Conservation (phyloP, 164 flowering plant genomes). For the Vitis rupestris region DNA sequence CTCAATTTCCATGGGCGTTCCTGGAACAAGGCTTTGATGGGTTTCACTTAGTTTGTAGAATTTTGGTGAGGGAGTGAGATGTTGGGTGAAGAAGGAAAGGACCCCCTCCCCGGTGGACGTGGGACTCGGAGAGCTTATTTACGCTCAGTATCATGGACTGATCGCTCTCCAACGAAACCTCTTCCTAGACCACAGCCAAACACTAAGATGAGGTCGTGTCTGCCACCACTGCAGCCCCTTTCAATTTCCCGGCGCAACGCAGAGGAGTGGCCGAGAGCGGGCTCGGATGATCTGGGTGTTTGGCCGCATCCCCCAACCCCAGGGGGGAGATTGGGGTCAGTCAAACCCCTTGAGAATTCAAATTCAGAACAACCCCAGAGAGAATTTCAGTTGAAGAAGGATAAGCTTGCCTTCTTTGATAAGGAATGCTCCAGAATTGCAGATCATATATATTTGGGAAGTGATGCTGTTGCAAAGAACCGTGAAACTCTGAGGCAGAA, state of each 20-base stretch:
- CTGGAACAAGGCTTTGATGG: conserved; percentile 33
- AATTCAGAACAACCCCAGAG: conserved; percentile 23
- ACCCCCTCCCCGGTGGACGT: conserved; percentile 20
- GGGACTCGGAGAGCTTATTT: conserved; percentile 39
- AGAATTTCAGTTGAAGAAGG: conserved; percentile 58
- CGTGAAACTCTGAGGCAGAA: conserved; percentile 57
- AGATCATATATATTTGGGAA: conserved; percentile 77
- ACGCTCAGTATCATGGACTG: conserved; percentile 77
- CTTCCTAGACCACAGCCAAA: conserved; percentile 33
- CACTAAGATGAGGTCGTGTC: conserved; percentile 41
- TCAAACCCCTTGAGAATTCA: conserved; percentile 13
- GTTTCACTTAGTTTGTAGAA: conserved; percentile 17
- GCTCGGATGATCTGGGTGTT: conserved; percentile 75
- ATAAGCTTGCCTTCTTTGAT: conserved; percentile 75
- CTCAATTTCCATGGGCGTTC: conserved; percentile 28
- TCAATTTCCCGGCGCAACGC: conserved; percentile 42
- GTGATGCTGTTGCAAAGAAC: conserved; percentile 76
- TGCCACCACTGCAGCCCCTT: conserved; percentile 75
- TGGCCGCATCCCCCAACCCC: conserved; percentile 71
- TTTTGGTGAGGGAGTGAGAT: conserved; percentile 23
- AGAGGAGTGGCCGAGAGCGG: conserved; percentile 78
- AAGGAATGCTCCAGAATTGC: conserved; percentile 80
- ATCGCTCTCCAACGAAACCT: conserved; percentile 49
- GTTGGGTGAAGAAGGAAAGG: conserved; percentile 42
- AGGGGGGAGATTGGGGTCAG: conserved; percentile 6